These are phyloP conservation scores for Paradendryphiella salina DNA, from an alignment of 2,329 filamentous ascomycete species.

Conservation along the genomic window DNA sequence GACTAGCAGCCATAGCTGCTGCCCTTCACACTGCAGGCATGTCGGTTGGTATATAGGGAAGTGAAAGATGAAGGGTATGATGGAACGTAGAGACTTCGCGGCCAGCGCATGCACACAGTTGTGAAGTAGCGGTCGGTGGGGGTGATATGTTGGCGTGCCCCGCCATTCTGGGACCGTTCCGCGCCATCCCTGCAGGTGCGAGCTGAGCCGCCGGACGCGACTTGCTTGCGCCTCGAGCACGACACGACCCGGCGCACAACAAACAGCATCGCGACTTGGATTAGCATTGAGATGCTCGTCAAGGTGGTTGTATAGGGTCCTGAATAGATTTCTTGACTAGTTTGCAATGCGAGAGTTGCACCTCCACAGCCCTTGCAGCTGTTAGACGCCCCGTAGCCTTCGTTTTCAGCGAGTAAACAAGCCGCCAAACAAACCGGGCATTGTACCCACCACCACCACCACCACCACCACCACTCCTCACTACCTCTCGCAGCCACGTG, in stretches of 20 bases:
- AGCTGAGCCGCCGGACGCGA: conserved; percentile 27
- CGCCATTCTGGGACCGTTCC: conserved; percentile 16
- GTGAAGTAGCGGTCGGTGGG: conserved; percentile 28
- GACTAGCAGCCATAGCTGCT: conserved; percentile 55
- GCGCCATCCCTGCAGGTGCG: conserved; percentile 19
- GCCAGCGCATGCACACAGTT: conserved; percentile 27
- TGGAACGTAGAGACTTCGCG: conserved; percentile 25
- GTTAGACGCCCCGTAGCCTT: conserved; percentile 17
- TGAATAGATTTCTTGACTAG: not conserved
- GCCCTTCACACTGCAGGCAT: conserved; percentile 50
- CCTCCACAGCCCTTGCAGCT: not conserved
- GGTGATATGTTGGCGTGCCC: conserved; percentile 28
- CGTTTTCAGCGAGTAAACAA: conserved; percentile 41
- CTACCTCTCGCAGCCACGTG: not conserved
- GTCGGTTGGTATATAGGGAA: conserved; percentile 17
- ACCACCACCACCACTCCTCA: not conserved
- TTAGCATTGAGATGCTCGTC: not conserved
- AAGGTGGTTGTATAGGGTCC: not conserved
- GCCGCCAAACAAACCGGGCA: conserved; percentile 37
- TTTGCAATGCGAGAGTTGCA: not conserved
- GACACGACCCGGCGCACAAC: conserved; percentile 17
- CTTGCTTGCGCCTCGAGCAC: conserved; percentile 18
- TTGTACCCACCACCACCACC: conserved; percentile 7
- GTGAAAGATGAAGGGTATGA: conserved; percentile 22
- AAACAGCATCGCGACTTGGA: conserved; percentile 14